Evolutionary conservation across 169 alveolate species (phyloP).

Genomic region (Plasmodium fragile): DNA sequence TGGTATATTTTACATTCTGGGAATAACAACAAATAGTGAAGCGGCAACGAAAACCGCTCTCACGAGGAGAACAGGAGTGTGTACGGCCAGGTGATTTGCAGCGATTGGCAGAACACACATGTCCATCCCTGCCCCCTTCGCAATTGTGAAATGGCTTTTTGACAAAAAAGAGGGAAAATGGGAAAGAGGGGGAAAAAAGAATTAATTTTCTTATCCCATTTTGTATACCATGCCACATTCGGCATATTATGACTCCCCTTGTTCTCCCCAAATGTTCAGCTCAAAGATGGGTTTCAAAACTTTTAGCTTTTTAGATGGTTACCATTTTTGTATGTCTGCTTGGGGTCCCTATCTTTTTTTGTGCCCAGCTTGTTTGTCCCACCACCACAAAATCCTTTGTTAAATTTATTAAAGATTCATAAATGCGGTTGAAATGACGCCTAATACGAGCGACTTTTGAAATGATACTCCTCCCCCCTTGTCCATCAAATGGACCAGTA

Average conservation of each 20-base stretch:
- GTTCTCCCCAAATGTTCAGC: not conserved
- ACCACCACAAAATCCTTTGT: not conserved
- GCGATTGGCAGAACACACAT: not conserved
- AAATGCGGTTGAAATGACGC: not conserved
- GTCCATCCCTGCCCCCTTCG: not conserved
- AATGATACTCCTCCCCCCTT: not conserved
- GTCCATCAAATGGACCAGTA: not conserved
- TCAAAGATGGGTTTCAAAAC: not conserved
- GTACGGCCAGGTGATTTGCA: not conserved
- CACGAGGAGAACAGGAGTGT: not conserved
- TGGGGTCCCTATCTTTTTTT: not conserved
- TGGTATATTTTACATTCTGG: not conserved
- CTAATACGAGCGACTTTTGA: not conserved
- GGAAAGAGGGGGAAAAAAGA: not conserved
- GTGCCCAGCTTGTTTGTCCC: not conserved
- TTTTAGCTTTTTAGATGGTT: not conserved
- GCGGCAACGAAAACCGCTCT: not conserved
- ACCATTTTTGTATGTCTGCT: not conserved
- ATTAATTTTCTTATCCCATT: not conserved
- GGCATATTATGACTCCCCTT: not conserved
- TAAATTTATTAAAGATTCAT: not conserved
- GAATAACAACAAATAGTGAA: not conserved
- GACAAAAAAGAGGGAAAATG: not conserved
- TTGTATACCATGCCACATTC: not conserved
- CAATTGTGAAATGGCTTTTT: not conserved